Evolutionary conservation across 176 grass and related monocot species (phyloP).

Genomic region (Chrysopogon serrulatus): DNA sequence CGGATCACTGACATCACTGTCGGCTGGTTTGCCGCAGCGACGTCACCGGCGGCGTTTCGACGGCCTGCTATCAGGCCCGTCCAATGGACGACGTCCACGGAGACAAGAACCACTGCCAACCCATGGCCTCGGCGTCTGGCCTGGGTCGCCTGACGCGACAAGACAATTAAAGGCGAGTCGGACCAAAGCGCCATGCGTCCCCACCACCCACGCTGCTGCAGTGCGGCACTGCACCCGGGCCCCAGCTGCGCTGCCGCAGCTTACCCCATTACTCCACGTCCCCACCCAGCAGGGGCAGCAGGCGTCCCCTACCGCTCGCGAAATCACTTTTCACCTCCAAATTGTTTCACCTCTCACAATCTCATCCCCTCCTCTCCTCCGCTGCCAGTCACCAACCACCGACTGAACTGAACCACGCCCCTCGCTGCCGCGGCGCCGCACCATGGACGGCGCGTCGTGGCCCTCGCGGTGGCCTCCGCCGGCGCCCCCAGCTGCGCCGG

Average conservation of each 20-base stretch:
- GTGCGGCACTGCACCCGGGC: background rate
- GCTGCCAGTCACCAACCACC: background rate
- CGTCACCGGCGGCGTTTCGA: background rate
- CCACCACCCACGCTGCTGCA: slow-evolving; percentile 6
- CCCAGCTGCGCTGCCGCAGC: background rate
- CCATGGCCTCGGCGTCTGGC: background rate
- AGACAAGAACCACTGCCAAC: background rate
- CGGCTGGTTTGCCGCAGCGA: background rate
- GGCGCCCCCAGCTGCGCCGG: background rate
- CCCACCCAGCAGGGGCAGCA: background rate
- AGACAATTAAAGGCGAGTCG: background rate
- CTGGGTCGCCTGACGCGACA: background rate
- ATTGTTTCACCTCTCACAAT: background rate
- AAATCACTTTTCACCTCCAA: slow-evolving; percentile 29
- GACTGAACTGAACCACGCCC: background rate
- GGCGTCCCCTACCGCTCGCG: background rate
- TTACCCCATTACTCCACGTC: background rate
- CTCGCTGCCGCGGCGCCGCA: slow-evolving; percentile 13
- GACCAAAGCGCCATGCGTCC: background rate
- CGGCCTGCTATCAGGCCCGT: background rate
- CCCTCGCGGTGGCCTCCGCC: slow-evolving; percentile 30
- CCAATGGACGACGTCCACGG: background rate
- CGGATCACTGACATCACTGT: background rate
- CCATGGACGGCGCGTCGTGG: slow-evolving; percentile 55
- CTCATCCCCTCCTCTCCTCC: background rate